Base-by-base conservation (phyloP, 208 protist species). In the Leishmania martiniquensis region DNA sequence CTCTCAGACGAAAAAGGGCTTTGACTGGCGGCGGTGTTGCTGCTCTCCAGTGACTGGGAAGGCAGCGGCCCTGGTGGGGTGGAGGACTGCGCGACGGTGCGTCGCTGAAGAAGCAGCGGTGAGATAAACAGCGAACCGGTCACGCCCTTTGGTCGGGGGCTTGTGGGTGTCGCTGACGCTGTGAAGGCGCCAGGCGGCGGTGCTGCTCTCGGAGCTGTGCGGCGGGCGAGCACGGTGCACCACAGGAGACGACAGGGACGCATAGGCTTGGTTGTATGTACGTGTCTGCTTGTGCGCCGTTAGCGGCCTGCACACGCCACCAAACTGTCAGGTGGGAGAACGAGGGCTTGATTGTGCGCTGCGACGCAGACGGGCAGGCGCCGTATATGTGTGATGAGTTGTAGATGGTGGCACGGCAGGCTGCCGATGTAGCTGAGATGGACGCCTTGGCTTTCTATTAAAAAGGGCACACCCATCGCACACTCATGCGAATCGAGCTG, bases 31-130 rank as follows among this genome's bases (percentile, higher is more conserved):
- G 13, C 60, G 6, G 44, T 60, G 45, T 62, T 60, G 25, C 37
- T 72, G 20, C n/a, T 52, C 52, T 34, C 10, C 15, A 20, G 44
- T 55, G 47, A 39, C 47, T 4, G 45, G n/a, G 67, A 57, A 29
- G 45, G 13, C 67, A 45, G 29, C 32, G 67, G 13, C 45, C 15
- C 45, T 54, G 45, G 67, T 37, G 47, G 67, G 7, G 67, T 25
- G 47, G 45, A 6, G 29, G 45, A 57, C 45, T 72, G 67, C 25
- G 13, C 45, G n/a, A 55, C 67, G 44, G 67, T 15, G 44, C 67
- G 67, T 7, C 67, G 67, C 29, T 72, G 67, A 39, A 57, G 67
- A 55, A 72, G 67, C 67, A 72, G 67, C 67, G 67, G 29, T 15
- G 34, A 49, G 37, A 25, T 17, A 29, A 29, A 49, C 20, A 32